Conservation (phyloP, 108 stramenopile genomes). For the Fistulifera solaris region DNA sequence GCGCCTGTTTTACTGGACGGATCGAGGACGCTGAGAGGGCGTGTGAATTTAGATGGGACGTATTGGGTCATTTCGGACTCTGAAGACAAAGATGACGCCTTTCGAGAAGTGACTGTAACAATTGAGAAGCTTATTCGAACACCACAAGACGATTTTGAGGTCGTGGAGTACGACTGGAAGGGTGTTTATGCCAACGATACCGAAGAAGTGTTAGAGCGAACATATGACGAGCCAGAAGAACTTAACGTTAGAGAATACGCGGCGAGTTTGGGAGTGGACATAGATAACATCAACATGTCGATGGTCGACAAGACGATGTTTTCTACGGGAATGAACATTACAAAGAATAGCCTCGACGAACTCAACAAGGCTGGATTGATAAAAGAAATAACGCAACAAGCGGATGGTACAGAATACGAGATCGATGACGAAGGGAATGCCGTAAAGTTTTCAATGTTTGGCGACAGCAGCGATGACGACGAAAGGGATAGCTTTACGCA, state of each 20-base stretch:
- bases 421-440: conserved; percentile 25
- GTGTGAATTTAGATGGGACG: conserved; percentile 63
- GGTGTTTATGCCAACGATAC: conserved; percentile 64
- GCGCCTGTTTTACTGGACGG: conserved; percentile 44
- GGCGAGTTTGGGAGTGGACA: conserved; percentile 68
- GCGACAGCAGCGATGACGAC: conserved; percentile 18
- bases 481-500: not conserved
- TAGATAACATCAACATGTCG: conserved; percentile 83
- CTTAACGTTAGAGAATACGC: conserved; percentile 76
- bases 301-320: conserved; percentile 83
- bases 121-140: conserved; percentile 52
- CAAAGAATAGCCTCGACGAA: conserved; percentile 44
- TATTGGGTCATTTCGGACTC: conserved; percentile 69
- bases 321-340: conserved; percentile 58
- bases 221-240: conserved; percentile 70
- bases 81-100: conserved; percentile 8
- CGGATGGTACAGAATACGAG: conserved; percentile 59
- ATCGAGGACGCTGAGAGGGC: conserved; percentile 46
- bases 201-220: conserved; percentile 53
- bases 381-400: conserved; percentile 64
- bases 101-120: conserved; percentile 46
- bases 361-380: conserved; percentile 50
- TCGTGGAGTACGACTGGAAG: conserved; percentile 77
- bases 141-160: conserved; percentile 48
- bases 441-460: conserved; percentile 23